A percentile compares a stretch with the other conserved stretches of the same genome.
phyloP scores from a whole-genome alignment of 768 basidiomycete species.

The Kwoniella pini region DNA sequence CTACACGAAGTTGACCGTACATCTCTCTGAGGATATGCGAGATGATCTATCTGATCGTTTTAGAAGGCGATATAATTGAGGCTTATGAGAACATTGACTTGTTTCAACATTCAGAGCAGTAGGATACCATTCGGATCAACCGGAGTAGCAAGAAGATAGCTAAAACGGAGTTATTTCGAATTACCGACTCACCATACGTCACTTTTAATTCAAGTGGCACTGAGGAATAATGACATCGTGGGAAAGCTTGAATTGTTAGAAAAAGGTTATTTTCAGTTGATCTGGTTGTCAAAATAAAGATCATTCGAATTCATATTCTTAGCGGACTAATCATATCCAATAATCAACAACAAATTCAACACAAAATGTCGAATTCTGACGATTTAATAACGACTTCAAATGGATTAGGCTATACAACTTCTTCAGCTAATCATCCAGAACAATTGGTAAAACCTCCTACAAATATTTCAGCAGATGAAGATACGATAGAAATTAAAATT shows the following conservation, averaged over 20 bases:
- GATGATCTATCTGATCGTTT: neutral
- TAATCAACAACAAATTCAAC: neutral
- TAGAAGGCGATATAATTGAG: neutral
- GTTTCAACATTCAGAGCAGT: no score
- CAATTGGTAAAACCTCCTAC: slow-evolving; percentile 17
- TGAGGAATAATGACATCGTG: neutral
- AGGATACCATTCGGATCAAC: neutral
- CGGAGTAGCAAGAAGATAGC: neutral
- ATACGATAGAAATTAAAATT: slow-evolving; percentile 48
- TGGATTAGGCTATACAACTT: slow-evolving; percentile 19
- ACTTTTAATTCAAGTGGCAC: neutral
- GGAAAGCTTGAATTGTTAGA: neutral
- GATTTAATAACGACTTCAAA: slow-evolving; percentile 18
- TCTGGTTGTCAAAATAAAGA: no score
- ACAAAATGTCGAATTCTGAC: slow-evolving; percentile 7
- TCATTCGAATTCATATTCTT: no score
- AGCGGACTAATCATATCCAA: no score
- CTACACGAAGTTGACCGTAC: slow-evolving; percentile 30
- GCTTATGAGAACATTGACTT: neutral
- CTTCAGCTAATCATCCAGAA: slow-evolving; percentile 18
- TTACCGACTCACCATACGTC: slow-evolving; percentile 11
- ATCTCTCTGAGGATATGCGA: slow-evolving; percentile 7
- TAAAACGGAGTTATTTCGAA: neutral
- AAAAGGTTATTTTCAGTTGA: neutral
- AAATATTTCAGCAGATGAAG: slow-evolving; percentile 9